Evolutionary conservation across 2,329 filamentous ascomycete genomes (phyloP).

Genomic region (Huntiella savannae): DNA sequence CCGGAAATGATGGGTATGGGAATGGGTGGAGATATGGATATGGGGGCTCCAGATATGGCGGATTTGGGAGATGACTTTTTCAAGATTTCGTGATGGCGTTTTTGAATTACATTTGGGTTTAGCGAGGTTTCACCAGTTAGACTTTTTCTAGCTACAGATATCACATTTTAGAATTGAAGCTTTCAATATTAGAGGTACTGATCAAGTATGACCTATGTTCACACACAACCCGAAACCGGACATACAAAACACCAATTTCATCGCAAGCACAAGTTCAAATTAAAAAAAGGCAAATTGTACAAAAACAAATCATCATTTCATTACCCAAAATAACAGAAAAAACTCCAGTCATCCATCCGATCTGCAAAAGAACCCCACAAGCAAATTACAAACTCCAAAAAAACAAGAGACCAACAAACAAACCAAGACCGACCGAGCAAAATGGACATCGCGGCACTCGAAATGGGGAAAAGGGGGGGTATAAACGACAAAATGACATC

Average conservation of each 20-base stretch:
- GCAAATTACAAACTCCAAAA: background rate
- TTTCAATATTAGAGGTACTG: too few relatives aligned
- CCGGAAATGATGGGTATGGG: slow-evolving; percentile 5
- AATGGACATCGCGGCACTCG: too few relatives aligned
- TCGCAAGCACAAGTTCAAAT: too few relatives aligned
- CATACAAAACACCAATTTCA: too few relatives aligned
- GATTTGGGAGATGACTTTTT: slow-evolving; percentile 10
- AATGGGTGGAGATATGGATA: slow-evolving; percentile 6
- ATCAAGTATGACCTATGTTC: too few relatives aligned
- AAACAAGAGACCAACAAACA: background rate
- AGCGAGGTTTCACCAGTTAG: too few relatives aligned
- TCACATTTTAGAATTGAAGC: too few relatives aligned
- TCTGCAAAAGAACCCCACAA: background rate
- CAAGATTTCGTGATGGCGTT: background rate
- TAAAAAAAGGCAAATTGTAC: too few relatives aligned
- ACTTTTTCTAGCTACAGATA: too few relatives aligned
- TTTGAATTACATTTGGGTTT: background rate
- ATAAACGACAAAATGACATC: too few relatives aligned
- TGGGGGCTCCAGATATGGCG: slow-evolving; percentile 6
- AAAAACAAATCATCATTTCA: background rate
- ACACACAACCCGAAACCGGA: too few relatives aligned
- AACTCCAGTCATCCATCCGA: background rate
- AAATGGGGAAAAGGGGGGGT: too few relatives aligned
- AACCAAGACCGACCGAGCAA: background rate
- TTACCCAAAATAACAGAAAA: background rate